Evolutionary conservation across 2,329 filamentous ascomycete genomes (phyloP), one percentile per base, ranked within the genome.

Genomic region (Diaporthe sp.): DNA sequence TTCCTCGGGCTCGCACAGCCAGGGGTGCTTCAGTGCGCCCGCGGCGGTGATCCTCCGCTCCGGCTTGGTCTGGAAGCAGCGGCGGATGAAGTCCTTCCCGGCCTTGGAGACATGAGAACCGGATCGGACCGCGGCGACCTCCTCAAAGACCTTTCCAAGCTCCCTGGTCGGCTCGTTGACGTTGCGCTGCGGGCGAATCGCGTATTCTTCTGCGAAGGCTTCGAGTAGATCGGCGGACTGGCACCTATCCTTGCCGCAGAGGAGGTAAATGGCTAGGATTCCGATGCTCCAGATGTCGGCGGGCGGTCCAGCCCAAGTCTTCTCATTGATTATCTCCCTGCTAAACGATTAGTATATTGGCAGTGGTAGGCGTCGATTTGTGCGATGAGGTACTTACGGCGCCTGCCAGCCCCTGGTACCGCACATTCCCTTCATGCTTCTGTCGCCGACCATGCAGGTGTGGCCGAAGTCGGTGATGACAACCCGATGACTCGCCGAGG

Each of bases 211-310:
- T 2, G 50, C 25, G 30, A 72, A 70, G 19, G 54, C 19, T 33
- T 72, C 19, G 64, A 69, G 38, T 33, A 40, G n/a, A 17, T 78
- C 74, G 28, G 82, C 72, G 8, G 40, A 15, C 2, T 64, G 10
- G 42, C 78, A 58, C 13, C 78, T 71, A 30, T 82, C 75, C 38
- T 74, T 76, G 3, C 80, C 80, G 1, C 77, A 71, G 13, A 82
- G 64, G 9, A 84, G 75, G 55, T 82, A 82, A 1, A 89, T 74
- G 0, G 82, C 78, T 5, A 90, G 81, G 71, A 89, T 82, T 0
- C 89, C 89, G 22, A 90, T 78, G 5, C 88, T 85, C 88, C 88
- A 90, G 30, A 90, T 85, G 74, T 90, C 89, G 8, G 88, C 86
- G 0, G 82, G 69, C 72, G 83, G 22, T 76, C 78, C 70, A 79